These are phyloP conservation scores for Mycena amicta DNA, from an alignment of 768 basidiomycete species.

Conservation along the genomic window DNA sequence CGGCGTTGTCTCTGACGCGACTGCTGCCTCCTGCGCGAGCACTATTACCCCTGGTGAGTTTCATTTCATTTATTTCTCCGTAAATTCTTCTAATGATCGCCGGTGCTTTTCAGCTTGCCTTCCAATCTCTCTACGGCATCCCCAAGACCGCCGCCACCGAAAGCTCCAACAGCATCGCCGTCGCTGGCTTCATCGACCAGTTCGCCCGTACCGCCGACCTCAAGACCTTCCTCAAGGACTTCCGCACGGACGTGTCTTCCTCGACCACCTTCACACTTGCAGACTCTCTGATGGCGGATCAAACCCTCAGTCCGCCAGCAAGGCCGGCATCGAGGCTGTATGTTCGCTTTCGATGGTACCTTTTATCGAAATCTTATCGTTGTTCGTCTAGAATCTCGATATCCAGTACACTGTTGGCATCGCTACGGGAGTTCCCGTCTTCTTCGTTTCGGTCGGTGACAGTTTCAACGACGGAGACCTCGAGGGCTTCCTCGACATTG, in stretches of 20 bases:
- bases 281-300: constrained; percentile 22
- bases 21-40: not conserved
- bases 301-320: constrained; percentile 13
- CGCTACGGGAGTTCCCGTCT: constrained; percentile 30
- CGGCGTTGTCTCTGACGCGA: not conserved
- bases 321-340: constrained; percentile 26
- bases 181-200: constrained; percentile 12
- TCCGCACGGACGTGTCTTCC: constrained; percentile 23
- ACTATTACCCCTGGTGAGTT: constrained; percentile 11
- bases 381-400: constrained; percentile 11
- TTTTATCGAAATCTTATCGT: not conserved
- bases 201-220: constrained; percentile 24
- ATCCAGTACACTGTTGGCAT: constrained; percentile 27
- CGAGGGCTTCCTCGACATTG: constrained; percentile 60
- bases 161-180: constrained; percentile 15
- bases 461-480: constrained; percentile 28
- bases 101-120: constrained; percentile 31
- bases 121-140: constrained; percentile 31
- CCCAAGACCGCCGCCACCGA: constrained; percentile 32
- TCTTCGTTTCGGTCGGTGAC: constrained; percentile 36
- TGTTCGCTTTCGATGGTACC: constrained; percentile 9
- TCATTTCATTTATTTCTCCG: too few relatives aligned
- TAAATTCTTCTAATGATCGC: too few relatives aligned
- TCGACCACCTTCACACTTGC: constrained; percentile 22
- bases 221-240: constrained; percentile 19